Evolutionary conservation across 306 rosid species (phyloP), one percentile per base, ranked within the genome.

Genomic region (Hylodesmum podocarpum): DNA sequence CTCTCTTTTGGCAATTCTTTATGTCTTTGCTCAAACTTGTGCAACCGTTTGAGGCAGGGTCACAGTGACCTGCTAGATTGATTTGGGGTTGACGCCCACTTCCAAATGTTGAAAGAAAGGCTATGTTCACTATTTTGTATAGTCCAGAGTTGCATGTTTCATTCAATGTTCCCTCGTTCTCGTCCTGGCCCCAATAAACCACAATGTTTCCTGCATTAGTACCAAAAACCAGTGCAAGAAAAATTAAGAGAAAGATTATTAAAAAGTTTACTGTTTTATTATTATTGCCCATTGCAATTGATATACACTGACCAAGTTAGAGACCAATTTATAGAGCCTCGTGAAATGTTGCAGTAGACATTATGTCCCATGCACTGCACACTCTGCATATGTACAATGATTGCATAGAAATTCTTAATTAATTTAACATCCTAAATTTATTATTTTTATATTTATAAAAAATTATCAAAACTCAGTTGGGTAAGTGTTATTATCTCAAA

Each of bases 1-100:
- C 87, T 44, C 14, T 81, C 57, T 69, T 76, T 25, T 89, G 96
- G 36, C 90, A 89, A 46, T 40, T 47, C 15, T 77, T 80, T 4
- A 89, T 83, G 29, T 66, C 82, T 3, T 3, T 16, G 69, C 90
- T 83, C 31, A 86, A 14, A 1, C 12, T 6, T 0, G 9, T 41
- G 73, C 96, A 86, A 3, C 79, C 77, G 14, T 80, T 73, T 16
- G 71, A 43, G n/a, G 70, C 36, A 2, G 88, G 75, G 2, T 75
- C 11, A 10, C 88, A 87, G 36, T 87, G 91, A 3, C 82, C 82
- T 2, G 89, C 78, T 18, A 88, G 66, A 53, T 86, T 77, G 75
- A 88, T 37, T 21, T 70, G 19, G 3, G 88, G 92, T 53, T 41
- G 16, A 1, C 25, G 53, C 21, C 69, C 81, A 13, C n/a, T 18